Base-by-base conservation (phyloP, 768 basidiomycete species). In the Russula griseocarnosa region DNA sequence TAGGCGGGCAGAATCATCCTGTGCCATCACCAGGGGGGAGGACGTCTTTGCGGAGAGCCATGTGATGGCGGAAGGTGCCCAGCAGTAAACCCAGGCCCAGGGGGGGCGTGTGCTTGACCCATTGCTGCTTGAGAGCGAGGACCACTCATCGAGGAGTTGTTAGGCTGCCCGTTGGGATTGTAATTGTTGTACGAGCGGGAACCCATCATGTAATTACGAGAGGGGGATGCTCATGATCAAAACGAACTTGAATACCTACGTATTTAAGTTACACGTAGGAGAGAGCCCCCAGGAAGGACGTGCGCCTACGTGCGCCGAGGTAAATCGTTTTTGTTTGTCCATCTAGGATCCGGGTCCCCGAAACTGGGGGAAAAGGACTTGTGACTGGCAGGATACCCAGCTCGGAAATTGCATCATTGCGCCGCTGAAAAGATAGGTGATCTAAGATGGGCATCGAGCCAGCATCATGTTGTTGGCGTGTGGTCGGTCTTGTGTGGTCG, bases 341-440 rank as follows among this genome's bases (percentile, higher is more conserved):
- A n/a, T 11, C 26, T 7, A 32, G 28, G 32, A 28, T 32, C 13
- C 28, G 2, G 34, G 16, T n/a, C n/a, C 9, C 13, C n/a, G 11
- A n/a, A 9, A n/a, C 4, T 30, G 51, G 28, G 53, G 32, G 9
- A 36, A 34, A 36, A 36, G 53, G 34, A 11, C n/a, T 36, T 36
- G 53, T 11, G n/a, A n/a, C n/a, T n/a, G n/a, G n/a, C n/a, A 54
- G 24, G 32, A 36, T 7, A 32, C 22, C 5, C n/a, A 36, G 36
- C 36, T 38, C 16, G 53, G 53, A 13, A 34, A 50, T 49, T 16
- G 28, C 34, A 40, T 56, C 61, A 62, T 50, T 13, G 36, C n/a
- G n/a, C 14, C 5, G 46, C 30, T 52, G 7, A 46, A 44, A 10
- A 16, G 22, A n/a, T 16, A 32, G 36, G 36, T 7, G 13, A 58